Percentiles rank a stretch among this genome's conserved stretches.
Evolutionary conservation across 768 basidiomycete species (phyloP).

Genomic region (Suillus bovinus): DNA sequence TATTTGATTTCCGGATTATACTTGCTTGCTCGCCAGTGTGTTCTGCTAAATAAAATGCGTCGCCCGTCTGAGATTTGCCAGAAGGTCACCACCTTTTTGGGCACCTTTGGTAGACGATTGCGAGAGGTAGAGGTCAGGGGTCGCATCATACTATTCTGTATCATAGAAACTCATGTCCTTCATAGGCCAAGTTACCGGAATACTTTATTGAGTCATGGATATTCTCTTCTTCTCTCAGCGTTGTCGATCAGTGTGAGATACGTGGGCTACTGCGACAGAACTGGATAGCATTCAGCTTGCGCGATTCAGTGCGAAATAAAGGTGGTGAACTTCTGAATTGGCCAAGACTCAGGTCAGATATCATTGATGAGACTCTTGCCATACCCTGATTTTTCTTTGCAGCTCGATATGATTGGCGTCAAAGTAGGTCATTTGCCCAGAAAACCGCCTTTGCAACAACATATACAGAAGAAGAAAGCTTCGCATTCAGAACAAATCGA

Average conservation of each 20-base stretch:
- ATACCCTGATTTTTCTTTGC: constrained; percentile 10
- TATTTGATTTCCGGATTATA: constrained; percentile 95
- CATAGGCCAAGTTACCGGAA: constrained; percentile 51
- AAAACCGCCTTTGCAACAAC: constrained; percentile 66
- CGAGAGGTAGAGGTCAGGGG: constrained; percentile 68
- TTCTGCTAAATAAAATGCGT: constrained; percentile 68
- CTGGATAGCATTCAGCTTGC: constrained; percentile 48
- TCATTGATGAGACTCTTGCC: background rate
- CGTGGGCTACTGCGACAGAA: constrained; percentile 54
- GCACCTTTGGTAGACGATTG: constrained; percentile 71
- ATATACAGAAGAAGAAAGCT: constrained; percentile 20
- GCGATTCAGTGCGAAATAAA: constrained; percentile 69
- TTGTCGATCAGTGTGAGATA: constrained; percentile 77
- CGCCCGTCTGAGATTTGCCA: constrained; percentile 68
- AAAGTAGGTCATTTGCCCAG: constrained; percentile 68
- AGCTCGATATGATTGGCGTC: constrained; percentile 89
- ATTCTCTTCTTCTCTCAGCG: constrained; percentile 85
- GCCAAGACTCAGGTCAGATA: constrained; percentile 76
- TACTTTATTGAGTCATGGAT: constrained; percentile 93
- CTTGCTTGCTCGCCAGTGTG: constrained; percentile 83
- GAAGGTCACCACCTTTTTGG: constrained; percentile 74
- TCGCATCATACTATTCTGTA: constrained; percentile 7
- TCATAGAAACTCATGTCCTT: constrained; percentile 21
- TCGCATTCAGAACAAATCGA: constrained; percentile 19
- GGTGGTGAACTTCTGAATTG: constrained; percentile 90